Conservation (phyloP, 1,284 basidiomycete species). For the Anthracocystis walkeri region DNA sequence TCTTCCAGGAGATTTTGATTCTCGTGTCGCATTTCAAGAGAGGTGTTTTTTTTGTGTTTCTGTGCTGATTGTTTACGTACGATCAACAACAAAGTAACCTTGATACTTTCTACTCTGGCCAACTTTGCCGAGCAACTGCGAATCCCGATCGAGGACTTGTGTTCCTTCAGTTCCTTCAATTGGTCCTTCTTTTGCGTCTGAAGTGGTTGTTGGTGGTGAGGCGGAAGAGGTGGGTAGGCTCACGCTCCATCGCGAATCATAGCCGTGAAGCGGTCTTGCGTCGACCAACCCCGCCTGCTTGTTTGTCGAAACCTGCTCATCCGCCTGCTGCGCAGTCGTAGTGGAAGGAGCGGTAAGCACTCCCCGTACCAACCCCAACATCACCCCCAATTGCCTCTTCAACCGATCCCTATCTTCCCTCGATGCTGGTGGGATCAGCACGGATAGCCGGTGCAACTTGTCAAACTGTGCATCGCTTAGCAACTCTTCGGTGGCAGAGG, state of each 20-base stretch:
- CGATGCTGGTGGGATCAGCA: constrained; percentile 24
- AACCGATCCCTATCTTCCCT: constrained; percentile 16
- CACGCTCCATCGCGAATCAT: constrained; percentile 16
- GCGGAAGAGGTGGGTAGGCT: background rate
- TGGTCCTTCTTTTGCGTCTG: background rate
- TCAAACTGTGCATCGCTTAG: constrained; percentile 30
- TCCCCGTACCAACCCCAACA: constrained; percentile 39
- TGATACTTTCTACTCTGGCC: constrained; percentile 12
- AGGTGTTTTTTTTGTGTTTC: no score
- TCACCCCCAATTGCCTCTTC: constrained; percentile 10
- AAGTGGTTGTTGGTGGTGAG: no score
- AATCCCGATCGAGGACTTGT: constrained; percentile 9
- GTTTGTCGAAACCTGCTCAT: background rate
- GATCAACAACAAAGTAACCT: constrained; percentile 32
- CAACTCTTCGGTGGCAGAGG: background rate
- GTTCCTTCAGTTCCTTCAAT: no score
- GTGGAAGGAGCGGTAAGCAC: background rate
- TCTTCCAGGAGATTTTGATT: no score
- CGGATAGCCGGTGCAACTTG: constrained; percentile 44
- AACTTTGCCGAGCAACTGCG: constrained; percentile 10
- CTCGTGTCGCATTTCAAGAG: no score
- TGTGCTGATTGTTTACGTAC: constrained; percentile 10
- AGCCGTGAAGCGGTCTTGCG: constrained; percentile 11
- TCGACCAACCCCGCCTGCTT: constrained; percentile 11
- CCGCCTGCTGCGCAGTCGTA: background rate